phyloP scores from a whole-genome alignment of 2,329 filamentous ascomycete genomes.

The Diaporthe vexans region DNA sequence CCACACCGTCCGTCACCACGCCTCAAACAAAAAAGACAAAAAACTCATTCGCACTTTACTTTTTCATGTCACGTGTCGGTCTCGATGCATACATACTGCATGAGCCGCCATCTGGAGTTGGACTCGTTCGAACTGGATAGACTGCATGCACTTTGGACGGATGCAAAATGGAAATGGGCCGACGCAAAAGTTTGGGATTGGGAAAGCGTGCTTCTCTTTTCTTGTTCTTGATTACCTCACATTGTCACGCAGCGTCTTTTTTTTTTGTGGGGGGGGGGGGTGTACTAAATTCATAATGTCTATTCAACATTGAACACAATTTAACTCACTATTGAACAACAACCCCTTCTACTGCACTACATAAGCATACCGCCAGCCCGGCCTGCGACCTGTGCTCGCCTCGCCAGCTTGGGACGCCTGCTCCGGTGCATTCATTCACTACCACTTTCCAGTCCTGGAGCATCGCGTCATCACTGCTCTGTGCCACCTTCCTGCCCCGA shows the following conservation, averaged over 20 bases:
- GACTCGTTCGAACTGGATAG: slow-evolving; percentile 20
- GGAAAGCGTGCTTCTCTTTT: neutral
- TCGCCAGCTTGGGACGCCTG: neutral
- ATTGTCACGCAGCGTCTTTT: slow-evolving; percentile 3
- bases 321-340: too few species aligned
- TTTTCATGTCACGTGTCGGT: slow-evolving; percentile 2
- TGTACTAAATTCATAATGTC: slow-evolving; percentile 24
- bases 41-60: neutral
- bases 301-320: slow-evolving; percentile 5
- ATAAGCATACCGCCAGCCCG: too few species aligned
- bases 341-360: too few species aligned
- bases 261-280: too few species aligned
- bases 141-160: slow-evolving; percentile 9
- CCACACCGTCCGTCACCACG: slow-evolving; percentile 11
- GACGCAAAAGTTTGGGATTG: slow-evolving; percentile 15
- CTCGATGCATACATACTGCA: neutral
- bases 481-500: neutral
- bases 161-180: slow-evolving; percentile 12
- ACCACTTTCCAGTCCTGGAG: slow-evolving; percentile 25
- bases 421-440: neutral
- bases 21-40: neutral
- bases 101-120: slow-evolving; percentile 1
- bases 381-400: too few species aligned
- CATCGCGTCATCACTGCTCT: neutral
- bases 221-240: neutral